Evolutionary conservation across 352 stramenopile species (phyloP), one percentile per base, ranked within the genome.

Genomic region (Pythium scleroteichum): DNA sequence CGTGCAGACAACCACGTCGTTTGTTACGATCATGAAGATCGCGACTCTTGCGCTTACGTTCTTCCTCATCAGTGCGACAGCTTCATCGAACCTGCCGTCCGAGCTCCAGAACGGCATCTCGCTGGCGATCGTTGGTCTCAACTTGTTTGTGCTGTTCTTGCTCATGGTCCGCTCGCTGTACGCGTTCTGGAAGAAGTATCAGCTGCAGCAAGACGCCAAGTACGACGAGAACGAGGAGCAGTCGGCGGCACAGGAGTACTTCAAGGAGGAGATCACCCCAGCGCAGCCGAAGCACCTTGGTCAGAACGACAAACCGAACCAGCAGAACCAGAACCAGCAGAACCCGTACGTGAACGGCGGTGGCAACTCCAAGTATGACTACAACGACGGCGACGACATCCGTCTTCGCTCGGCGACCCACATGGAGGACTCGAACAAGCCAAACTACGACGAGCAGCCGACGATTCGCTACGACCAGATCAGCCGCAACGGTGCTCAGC

Each of bases 11-110:
- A 68, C 71, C 9, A 71, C 71, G 19, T 69, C 62, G 22, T 72
- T 78, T 27, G 68, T 78, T 23, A 74, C 65, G 14, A 65, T 78
- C 45, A 68, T 78, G 66, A 78, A 78, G 59, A 73, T 78, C n/a
- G 56, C 68, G 20, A 54, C 53, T 19, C 51, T 78, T 13, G 62
- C 59, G 19, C 59, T 78, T 16, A 78, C 66, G 19, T 75, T 78
- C 49, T 73, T 78, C 59, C 54, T 78, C n/a, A 62, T 78, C 45
- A 75, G 52, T n/a, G 71, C 66, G 16, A 67, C 66, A 14, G 62
- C 60, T 0, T 54, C 44, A 14, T 62, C 54, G 10, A 49, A 64
- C 19, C 33, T 75, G 52, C 66, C 70, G 26, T 68, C 53, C 3
- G 52, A 64, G 23, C n/a, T 75, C 23, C 71, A 75, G 57, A 75